Evolutionary conservation across 441 rosid species (phyloP), one percentile per base, ranked within the genome.

Genomic region (Kokia cookei): DNA sequence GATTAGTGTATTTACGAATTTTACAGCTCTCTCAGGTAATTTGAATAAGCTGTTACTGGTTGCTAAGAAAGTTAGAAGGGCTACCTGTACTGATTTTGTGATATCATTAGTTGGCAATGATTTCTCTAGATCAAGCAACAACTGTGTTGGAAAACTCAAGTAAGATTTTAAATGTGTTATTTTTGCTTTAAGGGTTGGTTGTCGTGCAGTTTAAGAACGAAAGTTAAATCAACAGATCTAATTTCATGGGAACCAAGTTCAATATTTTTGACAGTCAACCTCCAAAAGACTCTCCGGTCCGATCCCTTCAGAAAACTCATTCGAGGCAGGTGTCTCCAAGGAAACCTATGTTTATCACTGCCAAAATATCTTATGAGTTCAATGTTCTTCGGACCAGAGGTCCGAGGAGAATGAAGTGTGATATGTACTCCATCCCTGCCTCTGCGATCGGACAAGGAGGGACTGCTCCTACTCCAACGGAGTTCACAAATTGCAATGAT

Each of bases 231-330:
- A 74, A 74, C 86, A 94, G 97, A 90, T 91, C 97, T 45, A 94
- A 92, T 85, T 92, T 94, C 80, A 78, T 94, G n/a, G 97, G 99
- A 65, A 94, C 94, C 50, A 94, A 91, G 74, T 94, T 94, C 82
- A 86, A 92, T 69, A 80, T 93, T 71, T 86, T 82, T 37, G 94
- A 91, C 72, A 77, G 82, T 79, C 92, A 86, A 77, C 92, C 88
- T 77, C 90, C 81, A n/a, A 58, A 29, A 64, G 43, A 78, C 42
- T 61, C 82, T 35, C 65, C 72, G 54, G 72, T 73, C 69, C 73
- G 73, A 22, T 74, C 76, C 4, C 80, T 47, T 19, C 69, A 78
- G 57, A 91, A 82, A 78, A 76, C 67, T 26, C 85, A 80, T 73
- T 79, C 84, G 19, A 74, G 78, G 77, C 88, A 83, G 74, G 87